phyloP scores from a whole-genome alignment of 169 alveolate genomes.

The Plasmodium adleri region DNA sequence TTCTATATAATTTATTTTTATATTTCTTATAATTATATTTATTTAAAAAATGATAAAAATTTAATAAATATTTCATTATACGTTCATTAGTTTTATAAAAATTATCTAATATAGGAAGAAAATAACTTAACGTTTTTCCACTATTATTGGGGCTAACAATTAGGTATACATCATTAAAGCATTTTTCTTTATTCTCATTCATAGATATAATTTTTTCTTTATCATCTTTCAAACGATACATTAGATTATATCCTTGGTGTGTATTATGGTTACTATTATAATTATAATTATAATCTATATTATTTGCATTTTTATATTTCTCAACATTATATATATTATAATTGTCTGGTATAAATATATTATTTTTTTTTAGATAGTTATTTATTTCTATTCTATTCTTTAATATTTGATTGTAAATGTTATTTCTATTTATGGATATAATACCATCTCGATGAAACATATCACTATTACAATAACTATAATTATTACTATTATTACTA shows the following conservation, averaged over 20 bases:
- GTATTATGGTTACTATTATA: not conserved
- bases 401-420: conserved; percentile 39
- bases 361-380: conserved; percentile 27
- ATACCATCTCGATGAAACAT: too few species aligned
- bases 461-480: too few species aligned
- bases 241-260: not conserved
- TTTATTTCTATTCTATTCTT: conserved; percentile 43
- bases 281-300: not conserved
- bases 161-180: conserved; percentile 72
- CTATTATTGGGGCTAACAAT: conserved; percentile 70
- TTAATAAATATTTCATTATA: conserved; percentile 44
- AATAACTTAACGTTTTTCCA: conserved; percentile 74
- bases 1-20: conserved; percentile 64
- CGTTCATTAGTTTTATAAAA: conserved; percentile 57
- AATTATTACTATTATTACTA: too few species aligned
- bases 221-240: not conserved
- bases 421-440: not conserved
- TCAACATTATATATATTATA: conserved; percentile 45
- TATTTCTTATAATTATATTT: conserved; percentile 74
- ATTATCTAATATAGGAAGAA: conserved; percentile 63
- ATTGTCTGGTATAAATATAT: not conserved
- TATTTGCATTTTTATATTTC: conserved; percentile 17
- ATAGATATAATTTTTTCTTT: not conserved
- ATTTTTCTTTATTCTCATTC: conserved; percentile 11
- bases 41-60: conserved; percentile 67